Evolutionary conservation across 2,329 filamentous ascomycete species (phyloP).

Genomic region (Rutstroemia sp.): DNA sequence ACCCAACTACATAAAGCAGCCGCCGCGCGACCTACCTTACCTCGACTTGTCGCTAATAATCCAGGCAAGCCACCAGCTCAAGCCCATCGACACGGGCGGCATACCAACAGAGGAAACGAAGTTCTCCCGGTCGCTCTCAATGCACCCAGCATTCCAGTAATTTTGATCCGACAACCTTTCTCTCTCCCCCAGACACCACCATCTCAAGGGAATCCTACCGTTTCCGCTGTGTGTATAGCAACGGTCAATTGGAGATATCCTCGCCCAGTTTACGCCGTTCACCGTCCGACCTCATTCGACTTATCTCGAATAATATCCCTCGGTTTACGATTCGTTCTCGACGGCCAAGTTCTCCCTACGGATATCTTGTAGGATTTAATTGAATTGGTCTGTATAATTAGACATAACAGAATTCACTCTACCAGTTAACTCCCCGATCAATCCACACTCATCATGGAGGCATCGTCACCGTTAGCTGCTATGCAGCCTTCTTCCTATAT

Average conservation of each 20-base stretch:
- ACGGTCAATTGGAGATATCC: conserved; percentile 2
- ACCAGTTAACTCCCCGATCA: background rate
- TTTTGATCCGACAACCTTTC: conserved; percentile 2
- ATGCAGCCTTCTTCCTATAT: conserved; percentile 69
- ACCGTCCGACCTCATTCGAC: too few species aligned
- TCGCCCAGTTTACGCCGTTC: too few species aligned
- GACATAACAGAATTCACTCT: conserved; percentile 2
- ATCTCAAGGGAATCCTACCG: background rate
- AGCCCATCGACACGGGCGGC: background rate
- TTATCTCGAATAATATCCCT: background rate
- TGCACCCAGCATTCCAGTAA: conserved; percentile 10
- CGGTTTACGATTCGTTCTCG: background rate
- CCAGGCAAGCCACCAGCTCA: background rate
- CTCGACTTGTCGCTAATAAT: background rate
- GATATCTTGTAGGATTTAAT: background rate
- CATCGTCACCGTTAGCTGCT: conserved; percentile 87
- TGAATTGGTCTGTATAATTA: conserved; percentile 6
- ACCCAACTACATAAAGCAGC: background rate
- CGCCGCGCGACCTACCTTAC: background rate
- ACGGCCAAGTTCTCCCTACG: background rate
- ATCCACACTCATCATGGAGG: conserved; percentile 57
- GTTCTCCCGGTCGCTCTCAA: background rate
- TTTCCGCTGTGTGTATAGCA: conserved; percentile 3
- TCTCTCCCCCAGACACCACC: background rate
- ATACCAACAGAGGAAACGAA: background rate